Conservation (phyloP, 441 rosid genomes). For the Geranium incanum region DNA sequence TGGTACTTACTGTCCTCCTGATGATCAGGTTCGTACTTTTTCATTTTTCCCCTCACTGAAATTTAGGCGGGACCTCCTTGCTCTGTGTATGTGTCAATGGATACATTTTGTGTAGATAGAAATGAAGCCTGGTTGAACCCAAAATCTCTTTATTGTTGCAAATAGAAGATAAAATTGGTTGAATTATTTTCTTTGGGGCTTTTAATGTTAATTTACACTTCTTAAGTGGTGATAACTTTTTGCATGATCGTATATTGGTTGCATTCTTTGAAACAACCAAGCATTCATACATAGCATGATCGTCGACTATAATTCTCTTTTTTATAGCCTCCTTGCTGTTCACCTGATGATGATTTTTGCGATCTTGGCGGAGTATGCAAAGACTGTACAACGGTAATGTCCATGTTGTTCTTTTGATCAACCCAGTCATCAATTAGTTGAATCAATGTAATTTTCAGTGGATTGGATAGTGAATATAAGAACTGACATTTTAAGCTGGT, state of each 20-base stretch:
- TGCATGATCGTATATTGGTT: conserved; percentile 5
- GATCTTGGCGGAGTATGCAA: conserved; percentile 53
- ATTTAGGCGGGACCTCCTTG: conserved; percentile 9
- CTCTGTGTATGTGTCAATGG: background rate
- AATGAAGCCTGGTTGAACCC: background rate
- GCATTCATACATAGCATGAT: conserved; percentile 15
- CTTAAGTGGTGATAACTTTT: conserved; percentile 7
- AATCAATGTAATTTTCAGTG: background rate
- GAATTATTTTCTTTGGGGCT: background rate
- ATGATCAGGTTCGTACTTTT: conserved; percentile 48
- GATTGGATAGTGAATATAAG: conserved; percentile 1
- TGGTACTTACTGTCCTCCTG: conserved; percentile 57
- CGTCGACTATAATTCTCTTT: conserved; percentile 7
- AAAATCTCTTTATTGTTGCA: background rate
- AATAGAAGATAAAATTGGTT: background rate
- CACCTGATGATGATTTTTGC: conserved; percentile 56
- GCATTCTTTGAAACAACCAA: conserved; percentile 9
- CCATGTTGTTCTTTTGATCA: conserved; percentile 15
- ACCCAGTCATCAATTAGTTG: background rate
- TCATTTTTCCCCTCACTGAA: conserved; percentile 5
- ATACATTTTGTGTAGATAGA: background rate
- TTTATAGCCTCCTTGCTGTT: conserved; percentile 83
- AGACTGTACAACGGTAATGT: conserved; percentile 65
- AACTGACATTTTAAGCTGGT: conserved; percentile 30
- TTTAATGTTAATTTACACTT: background rate